Base-by-base conservation (phyloP, 176 grass and related monocot genomes). In the Melocanna baccifera region DNA sequence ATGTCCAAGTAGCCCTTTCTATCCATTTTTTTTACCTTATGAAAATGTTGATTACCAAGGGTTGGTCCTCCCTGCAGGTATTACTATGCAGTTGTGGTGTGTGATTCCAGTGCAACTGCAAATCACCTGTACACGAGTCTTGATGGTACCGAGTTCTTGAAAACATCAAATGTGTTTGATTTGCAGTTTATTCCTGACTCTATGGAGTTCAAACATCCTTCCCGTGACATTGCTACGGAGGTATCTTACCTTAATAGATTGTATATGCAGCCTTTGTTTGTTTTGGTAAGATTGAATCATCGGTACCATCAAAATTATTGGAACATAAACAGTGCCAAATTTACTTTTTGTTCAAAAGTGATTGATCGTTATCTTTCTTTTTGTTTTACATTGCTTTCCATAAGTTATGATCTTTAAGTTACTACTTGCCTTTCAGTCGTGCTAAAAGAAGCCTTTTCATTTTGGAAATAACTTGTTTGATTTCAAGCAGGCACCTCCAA, bases 121-220 rank as follows among this genome's bases (percentile, higher is more conserved):
- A 88, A 93, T 91, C 92, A 98, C 73, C 57, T 98, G 52, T 98
- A 98, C 85, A 91, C 62, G 45, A 95, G 62, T 82, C 89, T 98
- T 67, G 89, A 95, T 90, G 89, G 89, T 57, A 93, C 91, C 6
- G 95, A 95, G 67, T 83, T 98, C 30, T 87, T 98, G 71, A 92
- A 93, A 89, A 88, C 91, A 66, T 78, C 91, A 41, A 98, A 98
- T 88, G 87, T 89, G 7, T 95, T 98, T 25, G 91, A 98, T 86
- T 90, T 95, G 56, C 88, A 88, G 41, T 98, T 93, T 69, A 90
- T 98, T 88, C 83, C 91, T 48, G 89, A 95, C 65, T 88, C 85
- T 13, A 90, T 88, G 95, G 91, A 95, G 26, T 98, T 98, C 68
- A 93, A 90, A 78, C 79, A 92, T 73, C 85, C 82, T 83, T 82